Conservation (phyloP, 495 filamentous ascomycete genomes). For the Zalerion maritima region DNA sequence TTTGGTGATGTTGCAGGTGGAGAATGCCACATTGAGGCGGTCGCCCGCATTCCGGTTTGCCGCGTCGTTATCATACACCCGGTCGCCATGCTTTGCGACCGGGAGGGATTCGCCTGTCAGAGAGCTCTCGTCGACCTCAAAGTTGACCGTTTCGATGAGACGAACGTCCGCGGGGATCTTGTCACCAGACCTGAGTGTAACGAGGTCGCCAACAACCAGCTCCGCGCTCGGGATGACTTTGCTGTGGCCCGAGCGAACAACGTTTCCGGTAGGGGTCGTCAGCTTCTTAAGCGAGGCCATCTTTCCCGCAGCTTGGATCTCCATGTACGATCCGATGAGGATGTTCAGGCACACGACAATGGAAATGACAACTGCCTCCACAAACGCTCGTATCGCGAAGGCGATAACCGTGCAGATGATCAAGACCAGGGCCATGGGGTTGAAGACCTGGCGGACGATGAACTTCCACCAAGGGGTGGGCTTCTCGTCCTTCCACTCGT, state of each 20-base stretch:
- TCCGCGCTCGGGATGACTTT: constrained; percentile 44
- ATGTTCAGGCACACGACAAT: constrained; percentile 64
- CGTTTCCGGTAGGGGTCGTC: constrained; percentile 52
- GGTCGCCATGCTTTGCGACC: constrained; percentile 34
- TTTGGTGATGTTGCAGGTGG: constrained; percentile 51
- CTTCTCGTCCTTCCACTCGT: too few relatives aligned
- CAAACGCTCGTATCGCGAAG: constrained; percentile 58
- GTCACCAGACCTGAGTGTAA: constrained; percentile 70
- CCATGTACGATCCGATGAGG: constrained; percentile 49
- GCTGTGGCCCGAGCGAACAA: constrained; percentile 41
- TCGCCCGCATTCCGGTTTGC: constrained; percentile 44
- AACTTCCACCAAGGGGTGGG: too few relatives aligned
- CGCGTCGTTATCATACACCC: constrained; percentile 31
- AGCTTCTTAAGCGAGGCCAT: constrained; percentile 55
- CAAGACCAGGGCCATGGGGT: constrained; percentile 32
- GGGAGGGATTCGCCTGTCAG: constrained; percentile 60
- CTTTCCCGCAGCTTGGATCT: constrained; percentile 54
- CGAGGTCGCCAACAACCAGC: constrained; percentile 68
- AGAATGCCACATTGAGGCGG: constrained; percentile 54
- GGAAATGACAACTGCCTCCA: constrained; percentile 61
- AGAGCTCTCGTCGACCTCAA: constrained; percentile 40
- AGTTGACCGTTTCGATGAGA: constrained; percentile 67
- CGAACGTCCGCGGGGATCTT: constrained; percentile 66
- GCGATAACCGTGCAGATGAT: constrained; percentile 61
- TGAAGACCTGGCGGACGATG: too few relatives aligned